A percentile compares a stretch with the other conserved stretches of the same genome.
phyloP scores from a whole-genome alignment of 257 asterid species.

The Solanum ossicruentum region DNA sequence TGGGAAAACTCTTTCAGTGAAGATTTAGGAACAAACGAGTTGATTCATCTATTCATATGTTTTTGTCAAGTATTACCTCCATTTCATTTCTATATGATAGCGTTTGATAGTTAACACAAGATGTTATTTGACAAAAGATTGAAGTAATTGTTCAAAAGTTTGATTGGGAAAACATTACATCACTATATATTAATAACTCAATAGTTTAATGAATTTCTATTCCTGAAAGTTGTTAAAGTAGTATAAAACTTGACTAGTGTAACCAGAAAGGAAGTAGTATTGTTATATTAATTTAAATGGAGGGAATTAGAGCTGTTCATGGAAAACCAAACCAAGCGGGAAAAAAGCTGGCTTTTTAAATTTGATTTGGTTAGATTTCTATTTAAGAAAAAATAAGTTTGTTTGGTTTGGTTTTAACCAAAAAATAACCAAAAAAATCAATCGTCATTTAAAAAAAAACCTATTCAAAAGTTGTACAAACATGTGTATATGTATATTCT shows the following conservation, averaged over 20 bases:
- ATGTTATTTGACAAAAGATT: neutral
- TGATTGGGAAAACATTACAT: neutral
- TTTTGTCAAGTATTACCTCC: neutral
- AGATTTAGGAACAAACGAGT: neutral
- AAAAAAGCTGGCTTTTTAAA: neutral
- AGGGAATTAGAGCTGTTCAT: neutral
- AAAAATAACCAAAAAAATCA: neutral
- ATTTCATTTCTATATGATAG: neutral
- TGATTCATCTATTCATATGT: neutral
- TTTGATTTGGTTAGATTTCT: neutral
- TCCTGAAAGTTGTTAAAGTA: neutral
- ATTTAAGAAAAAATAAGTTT: neutral
- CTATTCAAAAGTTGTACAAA: neutral
- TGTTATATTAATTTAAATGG: neutral
- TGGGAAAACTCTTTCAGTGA: neutral
- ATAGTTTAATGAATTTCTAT: neutral
- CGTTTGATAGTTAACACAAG: neutral
- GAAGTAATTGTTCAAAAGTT: neutral
- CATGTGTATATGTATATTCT: neutral
- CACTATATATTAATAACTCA: neutral
- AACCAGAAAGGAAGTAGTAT: neutral
- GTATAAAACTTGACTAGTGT: neutral
- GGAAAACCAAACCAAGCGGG: neutral
- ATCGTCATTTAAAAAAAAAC: neutral
- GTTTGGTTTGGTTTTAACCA: neutral